These are phyloP conservation scores for Annulohypoxylon maeteangense DNA, from an alignment of 495 filamentous ascomycete species.

Conservation along the genomic window DNA sequence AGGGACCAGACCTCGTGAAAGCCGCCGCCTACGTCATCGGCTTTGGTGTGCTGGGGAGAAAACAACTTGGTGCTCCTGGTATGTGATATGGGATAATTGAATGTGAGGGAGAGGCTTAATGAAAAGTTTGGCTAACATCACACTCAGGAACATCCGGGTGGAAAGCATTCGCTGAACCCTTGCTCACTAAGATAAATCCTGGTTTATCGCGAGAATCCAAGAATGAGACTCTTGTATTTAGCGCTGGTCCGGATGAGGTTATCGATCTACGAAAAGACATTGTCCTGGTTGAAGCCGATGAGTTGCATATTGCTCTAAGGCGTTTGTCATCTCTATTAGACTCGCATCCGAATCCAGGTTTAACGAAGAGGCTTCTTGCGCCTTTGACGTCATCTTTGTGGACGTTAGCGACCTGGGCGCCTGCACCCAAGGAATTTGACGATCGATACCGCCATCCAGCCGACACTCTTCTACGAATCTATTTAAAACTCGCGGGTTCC, in stretches of 20 bases:
- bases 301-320: constrained; percentile 61
- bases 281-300: constrained; percentile 55
- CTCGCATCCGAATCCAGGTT: constrained; percentile 76
- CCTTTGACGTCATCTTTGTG: constrained; percentile 75
- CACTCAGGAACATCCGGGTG: constrained; percentile 70
- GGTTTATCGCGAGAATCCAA: constrained; percentile 44
- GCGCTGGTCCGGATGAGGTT: constrained; percentile 45
- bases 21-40: constrained; percentile 78
- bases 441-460: constrained; percentile 53
- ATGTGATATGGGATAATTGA: constrained; percentile 38
- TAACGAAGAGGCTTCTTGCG: constrained; percentile 74
- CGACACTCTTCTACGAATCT: constrained; percentile 55
- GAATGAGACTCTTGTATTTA: constrained; percentile 29
- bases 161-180: constrained; percentile 72
- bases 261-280: constrained; percentile 54
- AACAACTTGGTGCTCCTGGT: constrained; percentile 73
- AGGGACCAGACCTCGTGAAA: constrained; percentile 70
- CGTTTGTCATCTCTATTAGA: constrained; percentile 67
- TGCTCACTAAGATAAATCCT: constrained; percentile 71
- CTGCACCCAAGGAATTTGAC: constrained; percentile 31
- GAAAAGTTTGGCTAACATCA: constrained; percentile 1
- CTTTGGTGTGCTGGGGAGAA: constrained; percentile 75
- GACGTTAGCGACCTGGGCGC: constrained; percentile 69
- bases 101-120: not conserved
- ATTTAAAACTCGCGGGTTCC: constrained; percentile 58